Evolutionary conservation across 2,329 filamentous ascomycete species (phyloP).

Genomic region (Botrytis tulipae): DNA sequence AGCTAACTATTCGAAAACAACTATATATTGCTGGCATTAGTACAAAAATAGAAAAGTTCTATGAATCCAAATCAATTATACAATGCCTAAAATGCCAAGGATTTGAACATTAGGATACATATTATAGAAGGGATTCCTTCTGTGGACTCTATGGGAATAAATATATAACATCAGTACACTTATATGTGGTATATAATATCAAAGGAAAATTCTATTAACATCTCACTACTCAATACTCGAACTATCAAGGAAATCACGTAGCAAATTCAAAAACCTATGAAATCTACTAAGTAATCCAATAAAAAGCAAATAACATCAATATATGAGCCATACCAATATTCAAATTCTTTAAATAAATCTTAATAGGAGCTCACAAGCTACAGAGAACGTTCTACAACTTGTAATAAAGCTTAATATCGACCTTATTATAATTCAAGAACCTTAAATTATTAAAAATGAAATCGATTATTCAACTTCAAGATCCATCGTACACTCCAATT

Average conservation of each 20-base stretch:
- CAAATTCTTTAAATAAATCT: no score
- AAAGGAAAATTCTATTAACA: background rate
- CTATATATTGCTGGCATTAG: background rate
- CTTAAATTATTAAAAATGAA: no score
- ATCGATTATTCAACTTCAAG: no score
- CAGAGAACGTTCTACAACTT: no score
- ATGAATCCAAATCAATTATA: background rate
- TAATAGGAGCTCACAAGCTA: no score
- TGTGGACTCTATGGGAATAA: accelerated
- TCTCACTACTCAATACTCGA: background rate
- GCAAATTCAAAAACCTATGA: background rate
- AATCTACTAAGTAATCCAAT: no score
- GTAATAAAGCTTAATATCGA: no score
- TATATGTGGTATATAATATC: background rate
- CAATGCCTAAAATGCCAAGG: background rate
- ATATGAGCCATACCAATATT: no score
- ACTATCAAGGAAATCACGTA: background rate
- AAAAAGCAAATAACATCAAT: no score
- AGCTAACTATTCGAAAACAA: background rate
- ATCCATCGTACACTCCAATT: no score
- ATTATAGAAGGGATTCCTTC: background rate
- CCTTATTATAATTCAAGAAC: no score
- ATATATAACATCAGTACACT: background rate
- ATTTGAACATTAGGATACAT: background rate
- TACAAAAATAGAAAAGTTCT: background rate